These are phyloP conservation scores for Alternaria novae-zelandiae DNA, from an alignment of 2,329 filamentous ascomycete genomes.

Conservation along the genomic window DNA sequence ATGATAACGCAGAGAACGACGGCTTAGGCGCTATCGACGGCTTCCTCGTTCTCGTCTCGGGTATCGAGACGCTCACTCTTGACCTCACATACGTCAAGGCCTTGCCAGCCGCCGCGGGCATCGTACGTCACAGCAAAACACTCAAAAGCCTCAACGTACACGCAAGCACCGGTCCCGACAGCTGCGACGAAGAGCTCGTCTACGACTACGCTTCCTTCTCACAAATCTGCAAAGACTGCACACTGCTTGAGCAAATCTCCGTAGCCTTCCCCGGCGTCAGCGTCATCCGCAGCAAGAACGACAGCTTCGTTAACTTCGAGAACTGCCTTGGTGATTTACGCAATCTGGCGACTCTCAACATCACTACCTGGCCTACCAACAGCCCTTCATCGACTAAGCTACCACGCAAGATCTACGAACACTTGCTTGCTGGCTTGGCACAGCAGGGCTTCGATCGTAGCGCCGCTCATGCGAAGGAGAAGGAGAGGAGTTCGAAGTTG, in stretches of 20 bases:
- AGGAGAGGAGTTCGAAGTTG: constrained; percentile 45
- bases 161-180: constrained; percentile 43
- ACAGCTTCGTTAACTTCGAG: constrained; percentile 54
- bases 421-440: constrained; percentile 51
- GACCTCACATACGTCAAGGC: constrained; percentile 52
- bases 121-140: constrained; percentile 55
- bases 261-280: constrained; percentile 56
- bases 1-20: constrained; percentile 57
- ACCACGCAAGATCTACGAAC: constrained; percentile 54
- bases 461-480: constrained; percentile 31
- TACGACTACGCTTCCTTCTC: constrained; percentile 54
- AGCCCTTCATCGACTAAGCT: constrained; percentile 49
- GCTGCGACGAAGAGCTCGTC: constrained; percentile 52
- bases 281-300: constrained; percentile 50
- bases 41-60: constrained; percentile 55
- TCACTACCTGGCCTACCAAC: constrained; percentile 57
- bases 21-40: constrained; percentile 55
- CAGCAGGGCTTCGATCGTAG: constrained; percentile 47
- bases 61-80: constrained; percentile 53
- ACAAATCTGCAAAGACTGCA: constrained; percentile 54
- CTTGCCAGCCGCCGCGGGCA: constrained; percentile 52
- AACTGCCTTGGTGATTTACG: constrained; percentile 48
- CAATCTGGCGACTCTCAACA: constrained; percentile 54
- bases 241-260: constrained; percentile 53
- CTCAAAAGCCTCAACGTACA: constrained; percentile 55